Percentiles rank a stretch among this genome's conserved stretches.
These are phyloP conservation scores for Claviceps pusilla DNA, from an alignment of 2,329 filamentous ascomycete genomes.

Conservation along the genomic window DNA sequence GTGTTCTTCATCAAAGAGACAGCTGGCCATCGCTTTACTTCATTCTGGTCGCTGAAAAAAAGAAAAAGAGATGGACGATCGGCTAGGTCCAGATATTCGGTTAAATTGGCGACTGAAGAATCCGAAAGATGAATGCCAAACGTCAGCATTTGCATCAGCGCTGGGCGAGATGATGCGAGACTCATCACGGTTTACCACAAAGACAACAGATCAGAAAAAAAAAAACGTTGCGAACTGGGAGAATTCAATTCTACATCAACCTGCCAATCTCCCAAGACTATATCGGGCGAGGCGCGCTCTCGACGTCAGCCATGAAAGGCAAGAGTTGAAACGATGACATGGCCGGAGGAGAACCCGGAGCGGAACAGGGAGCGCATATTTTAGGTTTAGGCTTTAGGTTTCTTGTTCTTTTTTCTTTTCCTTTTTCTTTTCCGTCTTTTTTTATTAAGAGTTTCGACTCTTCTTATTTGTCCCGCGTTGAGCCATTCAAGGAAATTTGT, in stretches of 20 bases:
- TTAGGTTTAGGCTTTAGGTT: neutral
- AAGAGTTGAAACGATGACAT: neutral
- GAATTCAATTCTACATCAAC: neutral
- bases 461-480: slow-evolving; percentile 6
- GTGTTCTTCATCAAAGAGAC: neutral
- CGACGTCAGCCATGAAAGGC: slow-evolving; percentile 9
- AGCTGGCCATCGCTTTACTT: neutral
- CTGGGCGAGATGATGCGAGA: neutral
- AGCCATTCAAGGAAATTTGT: slow-evolving; percentile 6
- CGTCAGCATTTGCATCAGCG: neutral
- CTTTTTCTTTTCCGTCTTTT: slow-evolving; percentile 5
- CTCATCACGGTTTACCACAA: neutral
- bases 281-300: neutral
- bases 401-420: neutral
- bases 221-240: neutral
- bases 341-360: neutral
- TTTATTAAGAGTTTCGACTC: neutral
- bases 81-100: neutral
- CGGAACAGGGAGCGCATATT: neutral
- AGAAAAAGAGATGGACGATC: neutral
- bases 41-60: neutral
- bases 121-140: neutral
- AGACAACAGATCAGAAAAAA: neutral
- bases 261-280: neutral
- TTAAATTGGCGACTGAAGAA: neutral